Evolutionary conservation across 139 green algal species (phyloP).

Genomic region (Parachlorella kessleri): DNA sequence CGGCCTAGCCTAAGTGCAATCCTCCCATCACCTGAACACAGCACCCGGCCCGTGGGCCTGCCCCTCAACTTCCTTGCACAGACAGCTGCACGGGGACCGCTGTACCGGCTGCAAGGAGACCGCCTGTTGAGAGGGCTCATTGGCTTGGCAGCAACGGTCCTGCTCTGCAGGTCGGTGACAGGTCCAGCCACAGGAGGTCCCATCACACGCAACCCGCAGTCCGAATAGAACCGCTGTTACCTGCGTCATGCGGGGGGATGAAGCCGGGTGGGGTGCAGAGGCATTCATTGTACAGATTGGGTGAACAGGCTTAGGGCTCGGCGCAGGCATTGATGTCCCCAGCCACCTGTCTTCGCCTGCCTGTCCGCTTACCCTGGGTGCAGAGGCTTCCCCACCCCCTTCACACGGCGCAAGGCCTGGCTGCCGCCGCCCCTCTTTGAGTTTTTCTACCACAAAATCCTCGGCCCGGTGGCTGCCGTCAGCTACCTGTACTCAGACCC

Average conservation of each 20-base stretch:
- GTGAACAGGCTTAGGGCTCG: too few relatives aligned
- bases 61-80: constrained; percentile 9
- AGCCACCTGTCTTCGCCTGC: too few relatives aligned
- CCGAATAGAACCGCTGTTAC: too few relatives aligned
- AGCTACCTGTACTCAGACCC: background rate
- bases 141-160: constrained; percentile 3
- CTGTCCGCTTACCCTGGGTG: too few relatives aligned
- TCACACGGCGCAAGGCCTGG: constrained; percentile 6
- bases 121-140: background rate
- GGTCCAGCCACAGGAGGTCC: background rate
- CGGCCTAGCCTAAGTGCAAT: background rate
- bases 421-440: constrained; percentile 7
- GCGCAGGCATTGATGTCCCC: too few relatives aligned
- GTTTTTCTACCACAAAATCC: background rate
- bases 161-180: constrained; percentile 2
- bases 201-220: too few relatives aligned
- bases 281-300: background rate
- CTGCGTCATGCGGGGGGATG: too few relatives aligned
- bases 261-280: background rate
- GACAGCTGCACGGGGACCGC: background rate
- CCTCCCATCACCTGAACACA: too few relatives aligned
- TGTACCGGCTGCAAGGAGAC: background rate
- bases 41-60: constrained; percentile 3
- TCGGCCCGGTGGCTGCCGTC: background rate
- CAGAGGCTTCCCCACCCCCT: background rate